A percentile compares a stretch with the other conserved stretches of the same genome.
Conservation (phyloP, 208 protist genomes). For the Perkinsela sp. region DNA sequence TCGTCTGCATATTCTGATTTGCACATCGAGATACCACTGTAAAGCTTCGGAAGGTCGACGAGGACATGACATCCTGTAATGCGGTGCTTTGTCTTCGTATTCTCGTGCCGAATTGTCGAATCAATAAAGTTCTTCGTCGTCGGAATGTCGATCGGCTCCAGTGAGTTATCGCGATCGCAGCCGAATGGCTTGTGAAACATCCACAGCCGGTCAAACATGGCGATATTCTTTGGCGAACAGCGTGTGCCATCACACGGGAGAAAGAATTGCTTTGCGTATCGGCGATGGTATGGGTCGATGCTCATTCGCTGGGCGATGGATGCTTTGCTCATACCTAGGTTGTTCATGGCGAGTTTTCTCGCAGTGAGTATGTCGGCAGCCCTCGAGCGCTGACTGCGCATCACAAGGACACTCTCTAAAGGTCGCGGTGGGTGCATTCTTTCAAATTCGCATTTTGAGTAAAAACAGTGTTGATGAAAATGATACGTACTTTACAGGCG, state of each 20-base stretch:
- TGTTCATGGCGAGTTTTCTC: neutral
- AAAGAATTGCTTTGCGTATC: slow-evolving; percentile 1
- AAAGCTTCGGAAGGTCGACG: neutral
- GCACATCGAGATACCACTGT: neutral
- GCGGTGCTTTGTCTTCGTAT: neutral
- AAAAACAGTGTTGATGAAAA: too few relatives aligned
- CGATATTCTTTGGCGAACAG: neutral
- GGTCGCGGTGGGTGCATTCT: neutral
- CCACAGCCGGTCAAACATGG: neutral
- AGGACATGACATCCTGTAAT: neutral
- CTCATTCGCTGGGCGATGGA: neutral
- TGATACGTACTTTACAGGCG: too few relatives aligned
- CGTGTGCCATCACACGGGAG: neutral
- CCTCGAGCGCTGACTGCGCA: neutral
- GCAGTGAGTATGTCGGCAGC: neutral
- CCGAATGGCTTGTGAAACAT: neutral
- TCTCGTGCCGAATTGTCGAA: neutral
- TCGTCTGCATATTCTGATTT: neutral
- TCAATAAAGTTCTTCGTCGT: neutral
- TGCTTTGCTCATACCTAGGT: neutral
- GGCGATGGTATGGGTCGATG: neutral
- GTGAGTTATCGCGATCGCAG: neutral
- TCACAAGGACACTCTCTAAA: neutral
- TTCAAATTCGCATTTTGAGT: too few relatives aligned
- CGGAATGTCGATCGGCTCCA: neutral